Percentiles rank a stretch among this genome's conserved stretches.
These are phyloP conservation scores for Cyclotella distinguenda DNA, from an alignment of 108 stramenopile species.

Conservation along the genomic window DNA sequence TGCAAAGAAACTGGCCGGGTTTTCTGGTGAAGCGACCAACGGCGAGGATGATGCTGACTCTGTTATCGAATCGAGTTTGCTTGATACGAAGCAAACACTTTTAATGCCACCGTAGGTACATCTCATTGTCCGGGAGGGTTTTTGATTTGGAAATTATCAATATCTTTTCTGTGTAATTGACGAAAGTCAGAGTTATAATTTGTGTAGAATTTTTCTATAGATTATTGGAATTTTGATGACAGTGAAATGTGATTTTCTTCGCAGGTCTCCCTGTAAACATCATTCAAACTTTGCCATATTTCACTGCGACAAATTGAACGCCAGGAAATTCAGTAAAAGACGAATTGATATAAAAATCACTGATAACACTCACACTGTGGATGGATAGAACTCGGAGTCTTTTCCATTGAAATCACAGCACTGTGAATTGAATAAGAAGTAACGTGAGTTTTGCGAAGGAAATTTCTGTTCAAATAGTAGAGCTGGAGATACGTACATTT, in stretches of 20 bases:
- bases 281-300: conserved; percentile 34
- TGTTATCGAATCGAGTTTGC: conserved; percentile 6
- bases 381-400: conserved; percentile 18
- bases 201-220: no score
- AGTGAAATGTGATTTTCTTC: conserved; percentile 17
- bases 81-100: conserved; percentile 23
- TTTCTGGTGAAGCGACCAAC: conserved; percentile 14
- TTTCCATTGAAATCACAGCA: conserved; percentile 73
- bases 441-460: neutral
- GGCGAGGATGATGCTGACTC: neutral
- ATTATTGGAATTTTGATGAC: conserved; percentile 21
- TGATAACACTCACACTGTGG: conserved; percentile 46
- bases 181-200: no score
- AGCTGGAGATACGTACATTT: neutral
- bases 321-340: no score
- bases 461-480: conserved; percentile 18
- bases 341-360: no score
- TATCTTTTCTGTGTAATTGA: no score
- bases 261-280: conserved; percentile 29
- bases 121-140: neutral
- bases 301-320: conserved; percentile 17
- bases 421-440: neutral
- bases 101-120: conserved; percentile 31
- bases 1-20: conserved; percentile 22
- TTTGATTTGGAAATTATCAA: no score